Evolutionary conservation across 1,139 yeast species (phyloP).

Genomic region (Diutina neorugosa): DNA sequence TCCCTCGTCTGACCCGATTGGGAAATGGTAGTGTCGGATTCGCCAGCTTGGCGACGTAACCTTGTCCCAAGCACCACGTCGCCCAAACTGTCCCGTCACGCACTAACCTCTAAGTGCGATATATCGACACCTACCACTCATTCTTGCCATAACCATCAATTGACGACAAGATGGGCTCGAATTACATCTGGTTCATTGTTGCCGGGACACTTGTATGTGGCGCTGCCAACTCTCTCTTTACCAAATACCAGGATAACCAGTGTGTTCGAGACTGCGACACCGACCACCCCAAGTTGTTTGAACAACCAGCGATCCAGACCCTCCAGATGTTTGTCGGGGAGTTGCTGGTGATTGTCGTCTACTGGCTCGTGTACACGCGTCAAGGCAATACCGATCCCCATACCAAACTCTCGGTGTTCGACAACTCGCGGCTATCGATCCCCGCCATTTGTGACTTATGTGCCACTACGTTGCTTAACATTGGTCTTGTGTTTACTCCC

Average conservation of each 20-base stretch:
- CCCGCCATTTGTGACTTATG: constrained; percentile 65
- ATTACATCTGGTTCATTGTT: constrained; percentile 16
- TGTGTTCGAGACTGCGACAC: constrained; percentile 47
- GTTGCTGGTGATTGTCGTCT: constrained; percentile 36
- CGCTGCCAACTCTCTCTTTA: constrained; percentile 59
- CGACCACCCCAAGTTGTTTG: constrained; percentile 34
- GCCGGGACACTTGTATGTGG: constrained; percentile 55
- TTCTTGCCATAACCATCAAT: background rate
- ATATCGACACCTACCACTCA: background rate
- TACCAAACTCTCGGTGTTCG: constrained; percentile 6
- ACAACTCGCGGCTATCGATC: constrained; percentile 27
- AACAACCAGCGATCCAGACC: constrained; percentile 74
- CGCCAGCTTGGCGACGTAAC: too few relatives aligned
- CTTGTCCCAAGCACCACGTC: background rate
- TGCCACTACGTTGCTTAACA: constrained; percentile 65
- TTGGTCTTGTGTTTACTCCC: constrained; percentile 66
- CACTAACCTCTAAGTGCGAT: background rate
- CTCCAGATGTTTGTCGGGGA: constrained; percentile 79
- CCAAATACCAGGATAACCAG: constrained; percentile 70
- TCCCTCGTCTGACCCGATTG: background rate
- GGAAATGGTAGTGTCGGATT: background rate
- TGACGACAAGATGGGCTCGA: background rate
- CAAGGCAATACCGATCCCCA: constrained; percentile 5
- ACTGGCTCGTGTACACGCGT: constrained; percentile 19
- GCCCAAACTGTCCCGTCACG: background rate